A percentile compares a stretch with the other conserved stretches of the same genome.
phyloP scores from a whole-genome alignment of 495 filamentous ascomycete genomes.

The Parathielavia hyrcaniae region DNA sequence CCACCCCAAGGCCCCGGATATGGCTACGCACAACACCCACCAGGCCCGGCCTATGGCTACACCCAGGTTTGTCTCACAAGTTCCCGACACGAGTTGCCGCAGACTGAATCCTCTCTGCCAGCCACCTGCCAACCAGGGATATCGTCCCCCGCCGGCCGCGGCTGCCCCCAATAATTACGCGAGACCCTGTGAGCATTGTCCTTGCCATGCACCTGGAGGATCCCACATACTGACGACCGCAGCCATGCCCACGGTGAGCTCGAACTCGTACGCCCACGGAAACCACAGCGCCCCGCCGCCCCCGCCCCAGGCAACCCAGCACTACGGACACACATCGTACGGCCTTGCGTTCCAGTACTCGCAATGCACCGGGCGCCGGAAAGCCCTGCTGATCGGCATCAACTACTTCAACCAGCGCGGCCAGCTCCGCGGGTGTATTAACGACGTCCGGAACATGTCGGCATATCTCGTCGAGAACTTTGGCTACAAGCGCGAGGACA shows the following conservation, averaged over 20 bases:
- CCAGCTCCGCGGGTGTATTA: constrained; percentile 91
- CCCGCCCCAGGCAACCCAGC: constrained; percentile 53
- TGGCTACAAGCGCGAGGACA: constrained; percentile 91
- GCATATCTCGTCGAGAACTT: constrained; percentile 84
- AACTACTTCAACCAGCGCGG: constrained; percentile 95
- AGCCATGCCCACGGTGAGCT: constrained; percentile 43
- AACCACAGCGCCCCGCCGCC: constrained; percentile 50
- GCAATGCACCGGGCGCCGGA: constrained; percentile 80
- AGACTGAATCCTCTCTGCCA: constrained; percentile 25
- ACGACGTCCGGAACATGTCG: constrained; percentile 98
- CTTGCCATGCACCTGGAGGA: constrained; percentile 4
- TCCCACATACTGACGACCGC: constrained; percentile 14
- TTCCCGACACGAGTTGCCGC: background rate
- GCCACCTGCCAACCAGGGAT: constrained; percentile 39
- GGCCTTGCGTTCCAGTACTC: constrained; percentile 86
- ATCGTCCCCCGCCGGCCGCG: constrained; percentile 32
- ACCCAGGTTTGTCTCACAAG: constrained; percentile 21
- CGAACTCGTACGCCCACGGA: constrained; percentile 50
- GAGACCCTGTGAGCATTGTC: constrained; percentile 37
- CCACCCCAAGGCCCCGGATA: constrained; percentile 37
- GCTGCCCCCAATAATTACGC: constrained; percentile 27
- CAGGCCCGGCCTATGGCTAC: constrained; percentile 34
- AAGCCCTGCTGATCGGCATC: constrained; percentile 92
- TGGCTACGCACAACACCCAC: constrained; percentile 47
- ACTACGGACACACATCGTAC: constrained; percentile 77